Evolutionary conservation across 176 grass and related monocot species (phyloP), one percentile per base, ranked within the genome.

Genomic region (Ampelocalamus luodianensis): DNA sequence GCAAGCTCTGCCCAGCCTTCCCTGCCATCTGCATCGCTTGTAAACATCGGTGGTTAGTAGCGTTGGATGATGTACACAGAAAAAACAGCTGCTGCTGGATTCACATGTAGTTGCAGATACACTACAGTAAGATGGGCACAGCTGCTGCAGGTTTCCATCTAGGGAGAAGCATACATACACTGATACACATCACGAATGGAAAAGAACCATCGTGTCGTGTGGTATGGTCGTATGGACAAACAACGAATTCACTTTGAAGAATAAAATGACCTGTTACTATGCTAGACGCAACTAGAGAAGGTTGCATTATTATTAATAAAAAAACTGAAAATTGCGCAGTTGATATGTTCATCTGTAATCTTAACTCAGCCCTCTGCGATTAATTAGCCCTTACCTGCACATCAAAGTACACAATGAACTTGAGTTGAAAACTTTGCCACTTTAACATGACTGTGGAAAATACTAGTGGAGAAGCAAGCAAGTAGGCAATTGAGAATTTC

Each of bases 1-100:
- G 94, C 89, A 1, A 89, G 68, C 26, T 93, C 91, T 34, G 88
- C 77, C 94, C 94, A 96, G 23, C 94, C 94, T 82, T 93, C 76
- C 77, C 94, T 93, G 13, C 94, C 94, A 89, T 96, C 94, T 96
- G 81, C 23, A 76, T 74, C 79, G 46, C 14, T 85, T 78, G 51
- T 20, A 74, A 85, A 61, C 40, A 79, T 59, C 59, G 32, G 11
- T 38, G 32, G 11, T 38, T 27, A 40, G 22, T 20, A 11, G 32
- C 20, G 4, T 26, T 61, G 1, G 58, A 61, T 61, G 12, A 36
- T 59, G 58, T 27, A 44, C 22, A 12, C 10, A 38, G 8, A 23
- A 39, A 54, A 15, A 14, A 38, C 13, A 44, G 34, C 9, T 75
- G 20, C 50, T 67, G 59, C 23, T 36, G 68, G 20, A 73, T 60